Conservation (phyloP, 345 rosid species). For the Gossypium ekmanianum region DNA sequence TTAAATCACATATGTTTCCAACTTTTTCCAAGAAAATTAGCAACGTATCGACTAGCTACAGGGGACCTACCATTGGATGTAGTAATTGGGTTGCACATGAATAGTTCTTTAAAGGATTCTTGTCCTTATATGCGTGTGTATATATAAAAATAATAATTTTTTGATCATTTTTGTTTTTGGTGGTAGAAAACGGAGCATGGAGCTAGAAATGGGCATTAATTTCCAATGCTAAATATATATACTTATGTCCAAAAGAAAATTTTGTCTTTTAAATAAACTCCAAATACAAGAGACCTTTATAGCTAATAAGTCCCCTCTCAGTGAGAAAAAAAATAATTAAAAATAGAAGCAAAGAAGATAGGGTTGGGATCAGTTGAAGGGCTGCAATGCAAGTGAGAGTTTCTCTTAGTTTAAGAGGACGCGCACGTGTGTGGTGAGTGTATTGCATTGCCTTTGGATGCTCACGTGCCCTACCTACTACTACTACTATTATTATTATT, state of each 20-base stretch:
- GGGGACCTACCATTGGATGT: constrained; percentile 6
- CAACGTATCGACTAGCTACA: not conserved
- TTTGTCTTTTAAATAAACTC: not conserved
- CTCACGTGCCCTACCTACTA: constrained; percentile 22
- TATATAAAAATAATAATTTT: not conserved
- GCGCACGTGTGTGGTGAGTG: constrained; percentile 32
- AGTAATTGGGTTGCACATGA: constrained; percentile 11
- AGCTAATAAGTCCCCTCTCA: not conserved
- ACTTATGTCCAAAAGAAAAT: not conserved
- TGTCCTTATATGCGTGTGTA: not conserved
- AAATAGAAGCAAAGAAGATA: not conserved
- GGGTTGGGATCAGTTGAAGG: not conserved
- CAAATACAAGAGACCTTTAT: not conserved
- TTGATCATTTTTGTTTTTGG: not conserved
- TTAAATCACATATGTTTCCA: not conserved
- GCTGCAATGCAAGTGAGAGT: not conserved
- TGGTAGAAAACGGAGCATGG: not conserved
- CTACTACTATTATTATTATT: too few relatives aligned
- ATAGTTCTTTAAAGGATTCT: not conserved
- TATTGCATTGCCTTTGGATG: constrained; percentile 20
- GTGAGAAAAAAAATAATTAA: not conserved
- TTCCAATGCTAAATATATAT: not conserved
- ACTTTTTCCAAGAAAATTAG: not conserved
- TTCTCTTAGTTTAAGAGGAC: not conserved
- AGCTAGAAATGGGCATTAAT: constrained; percentile 12